Evolutionary conservation across 208 protist species (phyloP).

Genomic region (Tritrichomonas foetus): DNA sequence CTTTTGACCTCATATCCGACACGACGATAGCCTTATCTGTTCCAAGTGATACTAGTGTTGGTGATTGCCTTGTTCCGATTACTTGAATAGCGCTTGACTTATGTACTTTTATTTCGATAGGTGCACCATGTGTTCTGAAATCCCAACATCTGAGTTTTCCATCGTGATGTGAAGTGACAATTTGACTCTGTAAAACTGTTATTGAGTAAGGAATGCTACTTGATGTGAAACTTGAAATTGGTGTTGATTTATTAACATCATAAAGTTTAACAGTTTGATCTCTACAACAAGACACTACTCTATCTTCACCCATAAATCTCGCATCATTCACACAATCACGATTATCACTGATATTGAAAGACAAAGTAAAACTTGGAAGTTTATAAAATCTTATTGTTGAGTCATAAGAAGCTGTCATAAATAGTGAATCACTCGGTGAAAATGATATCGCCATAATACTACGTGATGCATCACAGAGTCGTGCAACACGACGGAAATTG

Average conservation of each 20-base stretch:
- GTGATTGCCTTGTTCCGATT: background rate
- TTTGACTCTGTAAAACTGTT: background rate
- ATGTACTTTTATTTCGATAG: background rate
- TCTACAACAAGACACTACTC: background rate
- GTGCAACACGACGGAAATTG: background rate
- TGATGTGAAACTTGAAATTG: background rate
- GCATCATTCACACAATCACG: background rate
- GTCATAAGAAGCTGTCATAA: background rate
- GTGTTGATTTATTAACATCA: background rate
- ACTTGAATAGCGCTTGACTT: background rate
- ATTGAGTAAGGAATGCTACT: background rate
- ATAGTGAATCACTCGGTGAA: background rate
- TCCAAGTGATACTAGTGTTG: background rate
- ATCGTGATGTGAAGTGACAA: background rate
- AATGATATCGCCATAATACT: constrained; percentile 27
- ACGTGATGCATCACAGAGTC: background rate
- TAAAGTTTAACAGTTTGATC: background rate
- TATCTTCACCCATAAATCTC: background rate
- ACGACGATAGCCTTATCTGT: background rate
- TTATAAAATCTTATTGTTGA: background rate
- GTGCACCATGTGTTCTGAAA: background rate
- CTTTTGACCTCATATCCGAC: background rate
- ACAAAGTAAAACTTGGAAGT: background rate
- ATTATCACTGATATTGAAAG: background rate
- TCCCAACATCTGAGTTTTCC: background rate